Conservation (phyloP, 2,329 filamentous ascomycete genomes). For the Pochonia chlamydosporia region DNA sequence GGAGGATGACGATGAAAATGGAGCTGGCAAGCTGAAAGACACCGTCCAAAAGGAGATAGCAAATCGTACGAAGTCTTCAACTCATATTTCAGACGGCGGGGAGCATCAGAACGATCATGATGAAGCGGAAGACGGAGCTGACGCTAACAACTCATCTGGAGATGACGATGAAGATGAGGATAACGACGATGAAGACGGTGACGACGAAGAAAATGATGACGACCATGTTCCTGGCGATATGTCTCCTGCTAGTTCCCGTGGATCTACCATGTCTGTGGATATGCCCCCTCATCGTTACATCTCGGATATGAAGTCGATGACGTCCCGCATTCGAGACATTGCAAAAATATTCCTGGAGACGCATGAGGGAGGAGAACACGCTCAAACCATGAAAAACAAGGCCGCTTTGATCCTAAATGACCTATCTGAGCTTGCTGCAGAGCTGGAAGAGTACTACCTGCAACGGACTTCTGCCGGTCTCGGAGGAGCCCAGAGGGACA, state of each 20-base stretch:
- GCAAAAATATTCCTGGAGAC: slow-evolving; percentile 79
- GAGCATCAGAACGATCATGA: slow-evolving; percentile 16
- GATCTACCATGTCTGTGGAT: slow-evolving; percentile 60
- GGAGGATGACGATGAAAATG: slow-evolving; percentile 12
- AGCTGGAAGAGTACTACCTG: slow-evolving; percentile 69
- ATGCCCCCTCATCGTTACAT: slow-evolving; percentile 43
- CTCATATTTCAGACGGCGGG: slow-evolving; percentile 7
- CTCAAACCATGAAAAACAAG: slow-evolving; percentile 70
- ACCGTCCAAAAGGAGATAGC: slow-evolving; percentile 5
- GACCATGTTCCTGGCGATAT: slow-evolving; percentile 48
- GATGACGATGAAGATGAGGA: slow-evolving; percentile 43
- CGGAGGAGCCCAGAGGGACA: slow-evolving; percentile 39
- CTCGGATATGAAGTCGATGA: slow-evolving; percentile 49
- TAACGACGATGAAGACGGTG: slow-evolving; percentile 39
- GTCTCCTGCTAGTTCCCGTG: slow-evolving; percentile 61
- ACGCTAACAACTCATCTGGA: slow-evolving; percentile 32
- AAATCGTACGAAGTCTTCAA: background rate
- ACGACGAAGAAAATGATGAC: slow-evolving; percentile 50
- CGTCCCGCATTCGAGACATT: slow-evolving; percentile 62
- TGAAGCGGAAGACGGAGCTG: slow-evolving; percentile 33
- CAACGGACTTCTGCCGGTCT: slow-evolving; percentile 41
- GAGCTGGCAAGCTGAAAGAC: slow-evolving; percentile 17
- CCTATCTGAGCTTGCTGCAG: slow-evolving; percentile 63
- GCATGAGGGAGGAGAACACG: slow-evolving; percentile 71
- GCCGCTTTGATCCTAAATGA: slow-evolving; percentile 69